Evolutionary conservation across 192 early-diverging fungal genomes (phyloP).

Genomic region (Coemansia sp.): DNA sequence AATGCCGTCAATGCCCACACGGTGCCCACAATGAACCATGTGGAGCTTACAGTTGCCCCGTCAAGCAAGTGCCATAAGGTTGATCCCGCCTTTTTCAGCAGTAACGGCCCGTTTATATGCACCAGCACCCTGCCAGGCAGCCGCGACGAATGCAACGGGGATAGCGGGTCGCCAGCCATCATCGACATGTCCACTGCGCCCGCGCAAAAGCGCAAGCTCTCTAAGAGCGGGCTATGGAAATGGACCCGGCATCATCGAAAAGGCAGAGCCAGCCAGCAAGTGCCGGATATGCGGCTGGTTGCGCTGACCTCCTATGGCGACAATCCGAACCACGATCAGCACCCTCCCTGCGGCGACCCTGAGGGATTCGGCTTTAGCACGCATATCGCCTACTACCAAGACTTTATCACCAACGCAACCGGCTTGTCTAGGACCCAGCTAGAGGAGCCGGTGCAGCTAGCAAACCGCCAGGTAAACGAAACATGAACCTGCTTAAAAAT

Average conservation of each 20-base stretch:
- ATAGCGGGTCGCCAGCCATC: constrained; percentile 41
- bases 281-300: constrained; percentile 20
- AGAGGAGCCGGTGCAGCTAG: constrained; percentile 21
- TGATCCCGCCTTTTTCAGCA: constrained; percentile 17
- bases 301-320: constrained; percentile 54
- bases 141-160: constrained; percentile 50
- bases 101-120: constrained; percentile 45
- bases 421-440: constrained; percentile 21
- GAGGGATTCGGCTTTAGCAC: constrained; percentile 51
- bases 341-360: constrained; percentile 43
- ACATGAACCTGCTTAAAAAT: too few relatives aligned
- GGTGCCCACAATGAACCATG: constrained; percentile 23
- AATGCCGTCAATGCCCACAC: constrained; percentile 21
- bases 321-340: constrained; percentile 21
- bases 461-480: constrained; percentile 8
- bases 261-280: too few relatives aligned
- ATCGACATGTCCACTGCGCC: constrained; percentile 6
- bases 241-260: too few relatives aligned
- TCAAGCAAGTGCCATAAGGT: constrained; percentile 16
- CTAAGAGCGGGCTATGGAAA: too few relatives aligned
- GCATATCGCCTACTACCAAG: constrained; percentile 43
- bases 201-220: neutral
- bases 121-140: constrained; percentile 21
- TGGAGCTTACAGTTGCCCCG: constrained; percentile 21
- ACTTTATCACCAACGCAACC: constrained; percentile 36